Conservation (phyloP, 2,329 filamentous ascomycete genomes). For the Sphaceloma murrayae region DNA sequence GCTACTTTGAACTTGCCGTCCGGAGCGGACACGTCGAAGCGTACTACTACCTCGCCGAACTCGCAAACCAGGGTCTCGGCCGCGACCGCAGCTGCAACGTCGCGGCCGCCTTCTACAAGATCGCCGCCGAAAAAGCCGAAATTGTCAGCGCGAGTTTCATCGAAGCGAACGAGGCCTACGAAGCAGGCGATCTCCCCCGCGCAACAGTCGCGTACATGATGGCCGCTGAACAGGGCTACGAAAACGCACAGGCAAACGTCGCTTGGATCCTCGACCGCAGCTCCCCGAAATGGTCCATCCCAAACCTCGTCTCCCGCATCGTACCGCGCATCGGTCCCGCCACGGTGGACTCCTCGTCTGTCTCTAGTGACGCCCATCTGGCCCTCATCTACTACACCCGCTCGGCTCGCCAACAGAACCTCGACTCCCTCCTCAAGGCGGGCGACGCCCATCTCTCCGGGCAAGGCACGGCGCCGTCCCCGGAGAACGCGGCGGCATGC, state of each 20-base stretch:
- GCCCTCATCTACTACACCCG: conserved; percentile 92
- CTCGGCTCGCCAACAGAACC: conserved; percentile 83
- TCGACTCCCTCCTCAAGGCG: conserved; percentile 94
- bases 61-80: conserved; percentile 70
- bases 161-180: conserved; percentile 76
- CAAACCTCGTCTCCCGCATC: conserved; percentile 17
- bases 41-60: conserved; percentile 84
- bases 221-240: conserved; percentile 87
- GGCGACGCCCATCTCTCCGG: conserved; percentile 92
- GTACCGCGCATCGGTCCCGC: conserved; percentile 19
- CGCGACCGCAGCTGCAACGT: conserved; percentile 68
- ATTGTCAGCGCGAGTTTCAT: conserved; percentile 71
- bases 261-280: conserved; percentile 72
- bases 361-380: conserved; percentile 50
- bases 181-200: conserved; percentile 65
- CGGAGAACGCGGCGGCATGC: conserved; percentile 83
- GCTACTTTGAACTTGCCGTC: conserved; percentile 80
- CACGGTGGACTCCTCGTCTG: conserved; percentile 45
- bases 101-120: conserved; percentile 75
- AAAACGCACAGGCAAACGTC: conserved; percentile 80
- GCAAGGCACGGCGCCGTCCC: conserved; percentile 57
- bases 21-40: conserved; percentile 78
- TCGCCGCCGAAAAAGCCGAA: conserved; percentile 83
- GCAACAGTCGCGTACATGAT: conserved; percentile 75
- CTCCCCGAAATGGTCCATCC: conserved; percentile 26